These are phyloP conservation scores for Coelastrella sp. DNA, from an alignment of 139 green algal species.

Conservation along the genomic window DNA sequence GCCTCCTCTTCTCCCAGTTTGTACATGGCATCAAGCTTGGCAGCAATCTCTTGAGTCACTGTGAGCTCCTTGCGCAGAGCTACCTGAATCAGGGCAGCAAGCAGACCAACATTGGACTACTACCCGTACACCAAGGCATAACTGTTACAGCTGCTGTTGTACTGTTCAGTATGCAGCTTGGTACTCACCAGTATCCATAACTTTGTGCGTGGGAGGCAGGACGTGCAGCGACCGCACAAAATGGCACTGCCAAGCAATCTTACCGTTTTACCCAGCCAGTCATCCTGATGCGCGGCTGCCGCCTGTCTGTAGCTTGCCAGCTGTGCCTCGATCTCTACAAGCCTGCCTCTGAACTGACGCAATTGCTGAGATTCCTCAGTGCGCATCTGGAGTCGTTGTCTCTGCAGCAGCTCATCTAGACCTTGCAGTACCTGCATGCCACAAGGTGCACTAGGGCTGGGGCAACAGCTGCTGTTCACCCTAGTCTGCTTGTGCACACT, in stretches of 20 bases:
- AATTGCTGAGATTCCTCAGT: conserved; percentile 43
- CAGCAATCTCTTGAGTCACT: conserved; percentile 39
- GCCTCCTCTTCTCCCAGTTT: conserved; percentile 44
- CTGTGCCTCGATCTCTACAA: conserved; percentile 44
- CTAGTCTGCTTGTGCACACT: too few species aligned
- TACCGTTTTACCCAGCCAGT: conserved; percentile 36
- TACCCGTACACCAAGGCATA: neutral
- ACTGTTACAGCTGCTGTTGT: neutral
- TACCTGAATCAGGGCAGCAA: conserved; percentile 22
- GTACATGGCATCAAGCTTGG: conserved; percentile 52
- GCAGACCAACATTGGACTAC: neutral
- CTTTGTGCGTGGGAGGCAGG: too few species aligned
- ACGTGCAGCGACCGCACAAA: too few species aligned
- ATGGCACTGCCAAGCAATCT: too few species aligned
- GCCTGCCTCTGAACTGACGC: conserved; percentile 25
- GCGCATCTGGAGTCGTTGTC: conserved; percentile 40
- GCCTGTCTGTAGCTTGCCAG: conserved; percentile 23
- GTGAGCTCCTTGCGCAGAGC: conserved; percentile 35
- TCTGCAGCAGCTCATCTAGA: conserved; percentile 37
- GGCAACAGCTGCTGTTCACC: too few species aligned
- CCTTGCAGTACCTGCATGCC: conserved; percentile 29
- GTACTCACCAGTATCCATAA: too few species aligned
- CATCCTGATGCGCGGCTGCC: conserved; percentile 24
- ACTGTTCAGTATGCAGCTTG: too few species aligned
- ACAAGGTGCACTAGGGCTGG: too few species aligned